A percentile compares a stretch with the other conserved stretches of the same genome.
These are phyloP conservation scores for Cinchona pubescens DNA, from an alignment of 257 asterid genomes.

Conservation along the genomic window DNA sequence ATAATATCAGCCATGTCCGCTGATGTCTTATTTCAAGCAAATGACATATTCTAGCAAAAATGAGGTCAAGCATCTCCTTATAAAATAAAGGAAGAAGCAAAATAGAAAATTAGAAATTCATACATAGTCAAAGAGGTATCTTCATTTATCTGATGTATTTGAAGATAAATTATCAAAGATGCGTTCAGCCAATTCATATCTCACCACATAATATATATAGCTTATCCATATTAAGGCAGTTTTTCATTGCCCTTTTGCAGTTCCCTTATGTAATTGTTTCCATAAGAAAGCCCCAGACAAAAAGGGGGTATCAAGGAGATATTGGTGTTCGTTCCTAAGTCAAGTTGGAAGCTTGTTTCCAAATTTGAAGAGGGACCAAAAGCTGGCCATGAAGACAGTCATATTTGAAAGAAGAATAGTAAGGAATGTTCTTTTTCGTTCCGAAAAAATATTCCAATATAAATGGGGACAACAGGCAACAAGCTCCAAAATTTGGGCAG, in stretches of 20 bases:
- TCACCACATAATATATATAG: slow-evolving; percentile 39
- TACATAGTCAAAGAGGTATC: slow-evolving; percentile 32
- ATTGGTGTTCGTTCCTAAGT: slow-evolving; percentile 36
- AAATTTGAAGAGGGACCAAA: slow-evolving; percentile 25
- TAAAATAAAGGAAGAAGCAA: slow-evolving; percentile 7
- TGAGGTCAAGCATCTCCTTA: slow-evolving; percentile 10
- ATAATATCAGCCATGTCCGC: background rate
- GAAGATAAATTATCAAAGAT: slow-evolving; percentile 13
- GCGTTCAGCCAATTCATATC: slow-evolving; percentile 29
- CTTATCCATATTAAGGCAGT: slow-evolving; percentile 38
- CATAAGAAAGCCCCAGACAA: slow-evolving; percentile 49
- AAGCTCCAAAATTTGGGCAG: slow-evolving; percentile 45
- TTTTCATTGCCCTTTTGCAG: slow-evolving; percentile 32
- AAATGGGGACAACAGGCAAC: slow-evolving; percentile 33
- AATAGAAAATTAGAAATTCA: slow-evolving; percentile 17
- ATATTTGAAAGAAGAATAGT: slow-evolving; percentile 44
- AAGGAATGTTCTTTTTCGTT: slow-evolving; percentile 35
- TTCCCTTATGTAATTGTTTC: slow-evolving; percentile 37
- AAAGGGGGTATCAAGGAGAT: slow-evolving; percentile 42
- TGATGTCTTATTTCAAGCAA: slow-evolving; percentile 4
- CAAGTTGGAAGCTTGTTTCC: slow-evolving; percentile 37
- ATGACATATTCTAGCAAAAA: slow-evolving; percentile 13
- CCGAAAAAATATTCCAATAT: slow-evolving; percentile 43
- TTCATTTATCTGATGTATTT: slow-evolving; percentile 31
- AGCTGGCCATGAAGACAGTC: slow-evolving; percentile 30